These are phyloP conservation scores for Holtermanniella nyarrowii DNA, from an alignment of 768 basidiomycete genomes.

Conservation along the genomic window DNA sequence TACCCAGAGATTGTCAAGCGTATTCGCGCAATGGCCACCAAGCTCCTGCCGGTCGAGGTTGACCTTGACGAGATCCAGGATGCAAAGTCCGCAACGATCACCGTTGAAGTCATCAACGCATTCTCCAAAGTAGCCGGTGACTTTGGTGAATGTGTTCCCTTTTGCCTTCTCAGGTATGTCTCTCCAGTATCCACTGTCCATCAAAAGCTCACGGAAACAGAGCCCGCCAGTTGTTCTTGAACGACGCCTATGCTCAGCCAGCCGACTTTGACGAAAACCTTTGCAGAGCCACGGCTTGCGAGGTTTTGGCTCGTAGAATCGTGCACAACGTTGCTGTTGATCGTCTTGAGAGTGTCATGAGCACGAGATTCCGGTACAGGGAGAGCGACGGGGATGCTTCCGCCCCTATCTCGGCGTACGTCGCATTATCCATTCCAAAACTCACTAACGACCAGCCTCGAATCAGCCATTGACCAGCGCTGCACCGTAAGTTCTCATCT, in stretches of 20 bases:
- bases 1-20: slow-evolving; percentile 65
- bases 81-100: slow-evolving; percentile 73
- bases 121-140: slow-evolving; percentile 76
- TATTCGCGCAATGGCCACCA: slow-evolving; percentile 62
- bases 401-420: slow-evolving; percentile 21
- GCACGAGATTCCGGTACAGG: slow-evolving; percentile 60
- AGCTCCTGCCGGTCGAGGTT: slow-evolving; percentile 72
- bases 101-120: slow-evolving; percentile 59
- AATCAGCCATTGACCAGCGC: slow-evolving; percentile 83
- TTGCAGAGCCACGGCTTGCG: slow-evolving; percentile 55
- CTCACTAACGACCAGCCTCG: slow-evolving; percentile 59
- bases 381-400: slow-evolving; percentile 61
- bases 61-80: slow-evolving; percentile 55
- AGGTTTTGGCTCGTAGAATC: slow-evolving; percentile 44
- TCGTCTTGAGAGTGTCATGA: slow-evolving; percentile 60
- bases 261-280: slow-evolving; percentile 80
- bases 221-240: slow-evolving; percentile 67
- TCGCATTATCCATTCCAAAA: background rate
- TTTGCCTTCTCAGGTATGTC: slow-evolving; percentile 7
- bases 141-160: slow-evolving; percentile 64
- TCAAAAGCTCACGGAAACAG: slow-evolving; percentile 19
- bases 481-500: slow-evolving; percentile 48
- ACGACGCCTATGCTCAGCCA: slow-evolving; percentile 68
- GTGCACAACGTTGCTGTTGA: slow-evolving; percentile 61
- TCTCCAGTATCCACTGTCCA: slow-evolving; percentile 75